These are phyloP conservation scores for Trametes punicea DNA, from an alignment of 768 basidiomycete species.

Conservation along the genomic window DNA sequence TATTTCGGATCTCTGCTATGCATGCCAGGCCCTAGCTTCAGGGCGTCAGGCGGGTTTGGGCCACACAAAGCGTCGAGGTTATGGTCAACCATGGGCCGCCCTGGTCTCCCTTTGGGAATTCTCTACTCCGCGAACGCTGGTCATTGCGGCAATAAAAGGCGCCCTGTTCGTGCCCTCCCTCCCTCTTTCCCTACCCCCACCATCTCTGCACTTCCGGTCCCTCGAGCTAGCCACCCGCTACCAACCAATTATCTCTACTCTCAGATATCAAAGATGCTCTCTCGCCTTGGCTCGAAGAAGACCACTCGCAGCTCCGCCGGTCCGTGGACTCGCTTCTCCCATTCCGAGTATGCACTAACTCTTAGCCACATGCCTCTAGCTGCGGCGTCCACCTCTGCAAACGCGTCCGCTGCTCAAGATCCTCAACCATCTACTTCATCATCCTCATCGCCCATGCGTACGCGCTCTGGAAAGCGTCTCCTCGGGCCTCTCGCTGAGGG, in stretches of 20 bases:
- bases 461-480: slow-evolving; percentile 4
- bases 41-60: neutral
- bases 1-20: too few species aligned
- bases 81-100: neutral
- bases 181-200: slow-evolving; percentile 1
- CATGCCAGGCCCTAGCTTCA: neutral
- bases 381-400: neutral
- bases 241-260: neutral
- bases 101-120: neutral
- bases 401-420: neutral
- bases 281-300: neutral
- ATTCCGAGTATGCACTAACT: neutral
- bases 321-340: neutral
- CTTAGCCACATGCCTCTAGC: slow-evolving; percentile 1
- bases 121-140: neutral
- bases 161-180: neutral
- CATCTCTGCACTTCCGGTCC: neutral
- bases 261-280: slow-evolving; percentile 1
- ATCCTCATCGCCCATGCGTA: neutral
- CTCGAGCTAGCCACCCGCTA: neutral
- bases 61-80: neutral
- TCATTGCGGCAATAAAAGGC: slow-evolving; percentile 1
- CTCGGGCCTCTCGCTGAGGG: neutral
- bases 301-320: neutral
- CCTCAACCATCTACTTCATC: neutral